Conservation (phyloP, 2,329 filamentous ascomycete genomes). For the Chrysosporium queenslandicum region DNA sequence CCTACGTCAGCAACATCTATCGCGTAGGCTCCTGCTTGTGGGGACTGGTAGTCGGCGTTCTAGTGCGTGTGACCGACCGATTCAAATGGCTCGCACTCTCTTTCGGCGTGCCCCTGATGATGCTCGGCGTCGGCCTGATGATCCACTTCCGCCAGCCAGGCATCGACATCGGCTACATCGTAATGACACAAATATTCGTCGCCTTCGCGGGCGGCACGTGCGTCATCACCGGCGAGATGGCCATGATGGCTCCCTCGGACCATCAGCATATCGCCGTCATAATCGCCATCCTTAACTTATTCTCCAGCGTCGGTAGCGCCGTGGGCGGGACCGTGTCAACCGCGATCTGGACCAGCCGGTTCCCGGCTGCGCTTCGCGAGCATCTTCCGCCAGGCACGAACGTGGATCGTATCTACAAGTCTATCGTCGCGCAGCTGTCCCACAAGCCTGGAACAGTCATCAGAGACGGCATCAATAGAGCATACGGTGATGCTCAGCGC, state of each 20-base stretch:
- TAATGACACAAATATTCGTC: slow-evolving; percentile 46
- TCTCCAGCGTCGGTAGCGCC: slow-evolving; percentile 23
- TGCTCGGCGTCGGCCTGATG: slow-evolving; percentile 44
- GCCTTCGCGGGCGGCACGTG: slow-evolving; percentile 43
- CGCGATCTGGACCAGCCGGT: slow-evolving; percentile 26
- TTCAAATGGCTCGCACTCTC: slow-evolving; percentile 44
- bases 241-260: slow-evolving; percentile 44
- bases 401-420: slow-evolving; percentile 19
- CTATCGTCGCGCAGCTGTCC: slow-evolving; percentile 18
- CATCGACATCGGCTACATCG: slow-evolving; percentile 39
- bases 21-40: slow-evolving; percentile 44
- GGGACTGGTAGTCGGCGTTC: slow-evolving; percentile 36
- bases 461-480: slow-evolving; percentile 35
- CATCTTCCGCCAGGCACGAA: slow-evolving; percentile 19
- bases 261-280: slow-evolving; percentile 43
- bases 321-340: slow-evolving; percentile 24
- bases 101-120: slow-evolving; percentile 40
- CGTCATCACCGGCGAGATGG: slow-evolving; percentile 46
- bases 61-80: slow-evolving; percentile 40
- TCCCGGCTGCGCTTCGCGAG: slow-evolving; percentile 15
- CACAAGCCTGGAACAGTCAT: slow-evolving; percentile 34
- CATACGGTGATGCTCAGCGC: slow-evolving; percentile 41
- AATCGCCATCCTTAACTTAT: slow-evolving; percentile 23
- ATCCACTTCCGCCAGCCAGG: slow-evolving; percentile 44
- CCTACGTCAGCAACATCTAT: slow-evolving; percentile 39